These are phyloP conservation scores for Penicillium expansum DNA, from an alignment of 2,329 filamentous ascomycete genomes.

Conservation along the genomic window DNA sequence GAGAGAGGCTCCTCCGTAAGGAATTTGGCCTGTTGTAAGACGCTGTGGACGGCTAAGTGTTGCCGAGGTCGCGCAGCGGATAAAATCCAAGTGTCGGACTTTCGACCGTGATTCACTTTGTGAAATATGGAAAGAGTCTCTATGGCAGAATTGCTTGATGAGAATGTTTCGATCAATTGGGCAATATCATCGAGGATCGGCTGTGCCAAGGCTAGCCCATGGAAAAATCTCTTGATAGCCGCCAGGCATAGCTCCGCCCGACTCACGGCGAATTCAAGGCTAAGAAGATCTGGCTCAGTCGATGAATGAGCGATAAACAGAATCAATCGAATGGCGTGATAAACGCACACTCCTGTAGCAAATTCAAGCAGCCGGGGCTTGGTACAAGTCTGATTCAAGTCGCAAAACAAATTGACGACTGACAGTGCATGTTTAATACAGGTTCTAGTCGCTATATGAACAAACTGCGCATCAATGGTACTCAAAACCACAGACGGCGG, in stretches of 20 bases:
- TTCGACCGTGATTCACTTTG: not conserved
- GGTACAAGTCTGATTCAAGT: not conserved
- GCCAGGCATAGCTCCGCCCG: not conserved
- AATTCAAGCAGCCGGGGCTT: not conserved
- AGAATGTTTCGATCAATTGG: not conserved
- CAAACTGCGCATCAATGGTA: not conserved
- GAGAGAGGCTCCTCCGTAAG: not conserved
- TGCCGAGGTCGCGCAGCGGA: not conserved
- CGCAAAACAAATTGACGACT: not conserved
- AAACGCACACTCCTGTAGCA: not conserved
- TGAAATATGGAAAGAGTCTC: not conserved
- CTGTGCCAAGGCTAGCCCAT: not conserved
- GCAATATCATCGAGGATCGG: not conserved
- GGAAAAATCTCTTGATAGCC: not conserved
- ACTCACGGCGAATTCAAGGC: not conserved
- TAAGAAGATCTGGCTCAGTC: not conserved
- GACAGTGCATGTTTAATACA: not conserved
- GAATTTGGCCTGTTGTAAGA: constrained; percentile 23
- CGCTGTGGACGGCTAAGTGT: not conserved
- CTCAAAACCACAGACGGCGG: constrained; percentile 3
- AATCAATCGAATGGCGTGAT: not conserved
- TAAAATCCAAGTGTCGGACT: not conserved
- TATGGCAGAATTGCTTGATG: not conserved
- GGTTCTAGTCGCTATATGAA: not conserved
- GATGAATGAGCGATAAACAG: not conserved